Base-by-base conservation (phyloP, 345 rosid genomes). In the Clarkia xantiana region DNA sequence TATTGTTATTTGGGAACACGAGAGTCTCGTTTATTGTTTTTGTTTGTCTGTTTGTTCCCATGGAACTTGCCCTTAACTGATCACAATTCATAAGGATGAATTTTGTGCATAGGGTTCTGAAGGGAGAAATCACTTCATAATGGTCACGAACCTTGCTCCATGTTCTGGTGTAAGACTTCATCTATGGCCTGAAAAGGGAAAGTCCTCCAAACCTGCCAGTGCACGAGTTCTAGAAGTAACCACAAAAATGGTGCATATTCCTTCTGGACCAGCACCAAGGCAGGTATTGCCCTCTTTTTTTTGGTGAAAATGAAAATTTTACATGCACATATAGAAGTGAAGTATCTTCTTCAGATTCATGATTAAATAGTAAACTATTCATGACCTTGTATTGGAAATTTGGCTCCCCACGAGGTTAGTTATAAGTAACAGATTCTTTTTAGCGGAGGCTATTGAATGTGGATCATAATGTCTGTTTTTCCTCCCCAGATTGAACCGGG, bases 91-190 rank as follows among this genome's bases (percentile, higher is more conserved):
- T 29, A 29, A 29, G 36, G 58, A 51, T 55, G 43, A 48, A 29
- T 66, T 80, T 49, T 67, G 23, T 61, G 29, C 41, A 10, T 60
- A 91, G 98, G 89, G 94, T 46, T 75, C 94, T 53, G 75, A 76
- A 51, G 95, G 94, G 47, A 86, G 64, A 74, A 65, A 66, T 55
- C 82, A 86, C 74, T 91, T 91, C 66, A 71, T 84, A 59, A 81
- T 91, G 73, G 98, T 86, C 57, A 84, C 98, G 54, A 91, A 91
- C 67, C 87, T 91, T 60, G 76, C 82, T 60, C 98, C 96, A 52
- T 86, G 98, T 68, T 80, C 72, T 66, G 96, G 98, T 40, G 83
- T 84, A 52, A 82, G 96, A 76, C 67, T 91, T 73, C 96, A 91
- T 64, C 62, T 91, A 36, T 91, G 98, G 98, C 83, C 95, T 67